These are phyloP conservation scores for Anthracocystis walkeri DNA, from an alignment of 1,284 basidiomycete species.

Conservation along the genomic window DNA sequence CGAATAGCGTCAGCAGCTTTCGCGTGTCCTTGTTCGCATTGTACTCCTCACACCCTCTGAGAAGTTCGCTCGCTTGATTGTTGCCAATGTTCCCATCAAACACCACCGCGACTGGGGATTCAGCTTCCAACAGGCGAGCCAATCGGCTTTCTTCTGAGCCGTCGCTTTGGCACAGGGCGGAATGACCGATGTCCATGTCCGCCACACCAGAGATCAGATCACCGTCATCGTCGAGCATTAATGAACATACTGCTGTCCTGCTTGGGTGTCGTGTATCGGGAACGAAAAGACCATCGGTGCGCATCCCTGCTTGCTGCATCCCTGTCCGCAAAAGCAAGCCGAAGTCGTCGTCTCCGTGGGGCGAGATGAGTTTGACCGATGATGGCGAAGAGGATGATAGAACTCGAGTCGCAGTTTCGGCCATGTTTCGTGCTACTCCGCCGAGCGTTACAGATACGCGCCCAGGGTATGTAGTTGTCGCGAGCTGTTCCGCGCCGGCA, in stretches of 20 bases:
- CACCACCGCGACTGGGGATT: conserved; percentile 21
- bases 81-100: conserved; percentile 51
- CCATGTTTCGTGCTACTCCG: conserved; percentile 93
- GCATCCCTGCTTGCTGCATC: conserved; percentile 77
- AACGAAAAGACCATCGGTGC: conserved; percentile 80
- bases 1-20: conserved; percentile 31
- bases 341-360: conserved; percentile 66
- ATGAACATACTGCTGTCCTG: conserved; percentile 83
- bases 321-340: conserved; percentile 75
- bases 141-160: not conserved
- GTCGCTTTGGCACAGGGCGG: conserved; percentile 8
- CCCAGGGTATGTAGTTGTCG: conserved; percentile 82
- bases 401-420: conserved; percentile 83
- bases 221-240: conserved; percentile 81
- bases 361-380: conserved; percentile 70
- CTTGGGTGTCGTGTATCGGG: conserved; percentile 23
- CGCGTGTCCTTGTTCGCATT: conserved; percentile 66
- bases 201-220: conserved; percentile 85
- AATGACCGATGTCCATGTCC: conserved; percentile 77
- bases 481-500: conserved; percentile 2
- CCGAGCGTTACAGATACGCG: conserved; percentile 80
- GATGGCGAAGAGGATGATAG: conserved; percentile 68
- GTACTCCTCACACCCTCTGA: conserved; percentile 33
- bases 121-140: not conserved
- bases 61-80: conserved; percentile 50